A percentile compares a stretch with the other conserved stretches of the same genome.
Conservation (phyloP, 305 asterid species). For the Fraxinus nigra region DNA sequence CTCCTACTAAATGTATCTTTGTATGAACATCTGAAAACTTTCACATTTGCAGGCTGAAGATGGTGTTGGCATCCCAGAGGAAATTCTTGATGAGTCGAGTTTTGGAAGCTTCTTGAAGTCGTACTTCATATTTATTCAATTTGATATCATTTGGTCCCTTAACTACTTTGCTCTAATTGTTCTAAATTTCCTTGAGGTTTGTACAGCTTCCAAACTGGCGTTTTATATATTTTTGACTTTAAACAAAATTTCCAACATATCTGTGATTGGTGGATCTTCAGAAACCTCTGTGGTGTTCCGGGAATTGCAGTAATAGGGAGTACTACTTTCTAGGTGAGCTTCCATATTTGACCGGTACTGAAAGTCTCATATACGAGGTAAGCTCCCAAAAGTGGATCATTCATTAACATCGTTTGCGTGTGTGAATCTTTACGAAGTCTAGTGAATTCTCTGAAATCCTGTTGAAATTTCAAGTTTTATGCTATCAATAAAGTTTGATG, state of each 20-base stretch:
- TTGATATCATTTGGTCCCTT: conserved; percentile 87
- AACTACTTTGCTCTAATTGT: conserved; percentile 76
- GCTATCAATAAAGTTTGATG: background rate
- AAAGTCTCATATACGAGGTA: conserved; percentile 87
- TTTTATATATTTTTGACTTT: conserved; percentile 13
- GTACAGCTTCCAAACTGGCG: conserved; percentile 22
- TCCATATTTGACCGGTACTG: conserved; percentile 68
- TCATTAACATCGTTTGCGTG: background rate
- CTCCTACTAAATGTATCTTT: background rate
- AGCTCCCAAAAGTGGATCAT: conserved; percentile 11
- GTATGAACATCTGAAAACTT: conserved; percentile 9
- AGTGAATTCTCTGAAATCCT: background rate
- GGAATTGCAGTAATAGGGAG: conserved; percentile 63
- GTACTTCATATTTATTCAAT: conserved; percentile 70
- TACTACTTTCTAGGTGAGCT: conserved; percentile 90
- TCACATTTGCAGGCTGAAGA: conserved; percentile 84
- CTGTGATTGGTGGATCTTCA: conserved; percentile 41
- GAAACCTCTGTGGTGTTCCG: conserved; percentile 96
- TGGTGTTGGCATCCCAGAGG: conserved; percentile 94
- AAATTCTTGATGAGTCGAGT: conserved; percentile 77
- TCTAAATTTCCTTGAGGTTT: conserved; percentile 90
- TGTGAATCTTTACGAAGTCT: background rate
- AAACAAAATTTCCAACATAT: conserved; percentile 14
- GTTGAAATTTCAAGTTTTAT: background rate
- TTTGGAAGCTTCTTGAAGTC: conserved; percentile 60